Base-by-base conservation (phyloP, 2,329 filamentous ascomycete species). In the Apiospora aurea region DNA sequence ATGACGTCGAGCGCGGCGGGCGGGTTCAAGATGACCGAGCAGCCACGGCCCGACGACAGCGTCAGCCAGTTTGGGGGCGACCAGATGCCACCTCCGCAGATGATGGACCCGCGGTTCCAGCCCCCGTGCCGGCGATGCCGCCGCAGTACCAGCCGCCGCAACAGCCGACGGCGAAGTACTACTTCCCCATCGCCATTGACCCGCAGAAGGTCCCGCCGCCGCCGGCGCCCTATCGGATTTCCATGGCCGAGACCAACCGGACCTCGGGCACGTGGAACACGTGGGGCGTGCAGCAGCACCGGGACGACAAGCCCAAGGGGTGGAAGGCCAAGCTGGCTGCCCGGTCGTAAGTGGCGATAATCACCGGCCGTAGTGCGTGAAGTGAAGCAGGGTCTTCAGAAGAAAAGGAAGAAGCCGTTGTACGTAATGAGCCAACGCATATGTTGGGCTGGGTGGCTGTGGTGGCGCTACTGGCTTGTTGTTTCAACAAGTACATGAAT, bases 211-310 rank as follows among this genome's bases (percentile, higher is more conserved):
- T 72, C 14, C 69, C 66, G 26, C 47, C 69, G n/a, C 71, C 69
- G 13, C 49, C 71, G 4, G 41, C 69, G 11, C 61, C 49, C 1
- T 44, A 29, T 7, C 46, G 68, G 38, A 2, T 44, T 5, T 69
- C 68, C n/a, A 26, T 70, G 24, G 72, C 67, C 18, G 66, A 47
- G 24, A 71, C 72, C 66, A 64, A 49, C 18, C 69, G 70, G 13
- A 71, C 26, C 7, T 73, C 72, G 69, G 72, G 72, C 21, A 69
- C 69, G 11, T 71, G 70, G 70, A 73, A 73, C 34, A 71, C 69
- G 6, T 73, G 72, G 72, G 72, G 72, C 41, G 72, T 71, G n/a
- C 57, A 71, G 67, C 72, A 71, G 67, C 72, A 73, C 61, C 72
- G 72, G 38, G 14, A 21, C 46, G 21, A 61, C 16, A 8, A 71